Base-by-base conservation (phyloP, 1,284 basidiomycete species). In the Volvariella surrecta region DNA sequence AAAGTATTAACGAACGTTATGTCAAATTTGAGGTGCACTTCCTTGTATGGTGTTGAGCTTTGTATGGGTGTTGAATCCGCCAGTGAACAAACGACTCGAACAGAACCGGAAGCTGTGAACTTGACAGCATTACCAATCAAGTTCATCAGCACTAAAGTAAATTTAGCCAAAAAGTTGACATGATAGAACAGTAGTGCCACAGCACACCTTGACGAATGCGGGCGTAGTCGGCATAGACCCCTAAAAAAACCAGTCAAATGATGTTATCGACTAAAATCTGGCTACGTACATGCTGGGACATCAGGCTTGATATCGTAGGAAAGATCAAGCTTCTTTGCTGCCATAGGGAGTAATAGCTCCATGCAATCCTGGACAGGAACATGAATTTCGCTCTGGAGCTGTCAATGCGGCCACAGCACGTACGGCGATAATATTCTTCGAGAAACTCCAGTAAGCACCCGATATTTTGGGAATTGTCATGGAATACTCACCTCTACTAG, bases 81-180 rank as follows among this genome's bases (percentile, higher is more conserved):
- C 11, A 76, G 58, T 10, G 71, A 74, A 51, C 79, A 82, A 2
- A 65, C 67, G 16, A 82, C 78, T 24, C 72, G 67, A 22, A 85
- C 79, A 40, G 67, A 77, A 3, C 82, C 82, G 28, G 57, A 60
- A 1, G 71, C 67, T 1, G 80, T 83, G 56, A 85, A 83, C 52
- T 85, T 85, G 44, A 85, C 77, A 8, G 80, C 80, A 54, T 85
- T 85, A 7, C 80, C 80, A 45, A 85, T 80, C 34, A 85, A 59
- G 53, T 85, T 85, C 80, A 82, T 82, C 22, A 83, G 60, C 11
- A 83, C 80, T 79, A 46, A 6, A 43, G 47, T 31, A 19, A 45
- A 20, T 49, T 40, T 52, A 42, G 32, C 20, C 24, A 18, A 46
- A 21, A 17, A 32, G 24, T 37, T 6, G 32, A 28, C 22, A 39